Evolutionary conservation across 805 yeast genomes (phyloP), one percentile per base, ranked within the genome.

Genomic region (Saccharomycopsis javanensis): DNA sequence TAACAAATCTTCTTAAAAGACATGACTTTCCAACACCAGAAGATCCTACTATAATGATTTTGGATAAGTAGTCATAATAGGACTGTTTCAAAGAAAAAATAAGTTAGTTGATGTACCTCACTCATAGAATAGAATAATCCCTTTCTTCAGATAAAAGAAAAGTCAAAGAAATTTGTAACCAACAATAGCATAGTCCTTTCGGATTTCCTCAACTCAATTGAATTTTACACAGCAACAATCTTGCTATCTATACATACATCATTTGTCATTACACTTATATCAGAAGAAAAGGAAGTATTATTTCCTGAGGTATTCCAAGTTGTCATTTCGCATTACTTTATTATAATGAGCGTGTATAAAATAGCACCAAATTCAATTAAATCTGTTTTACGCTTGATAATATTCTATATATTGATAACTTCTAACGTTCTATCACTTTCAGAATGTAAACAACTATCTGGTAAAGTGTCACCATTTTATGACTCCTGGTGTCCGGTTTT

Each of bases 21-120:
- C 77, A 73, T 1, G 77, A 70, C 61, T 75, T 75, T 2, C 79
- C 79, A 42, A 72, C 70, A 0, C 76, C 75, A 1, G 77, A 70
- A 1, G 75, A 70, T 0, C 79, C 79, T 10, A 75, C 71, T 33
- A 75, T 64, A 37, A 76, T 76, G 18, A 72, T 70, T 48, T 75
- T 75, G 38, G 72, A 68, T 7, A 72, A 64, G 53, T 68, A 72
- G 58, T 72, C 73, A 55, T 72, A 72, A 18, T 58, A 53, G 16
- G 34, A 31, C 51, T 28, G 30, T 11, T 16, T 4, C 42, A 35
- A 38, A 20, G 1, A 52, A 27, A 23, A 13, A 35, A n/a, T 31
- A 31, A 11, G 35, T 31, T 31, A 31, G 35, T 31, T 15, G n/a
- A 31, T 31, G 13, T 31, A 30, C 33, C 13, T 31, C 11, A n/a